A percentile compares a stretch with the other conserved stretches of the same genome.
Conservation (phyloP, 2,329 filamentous ascomycete species). For the Grosmannia huntii region DNA sequence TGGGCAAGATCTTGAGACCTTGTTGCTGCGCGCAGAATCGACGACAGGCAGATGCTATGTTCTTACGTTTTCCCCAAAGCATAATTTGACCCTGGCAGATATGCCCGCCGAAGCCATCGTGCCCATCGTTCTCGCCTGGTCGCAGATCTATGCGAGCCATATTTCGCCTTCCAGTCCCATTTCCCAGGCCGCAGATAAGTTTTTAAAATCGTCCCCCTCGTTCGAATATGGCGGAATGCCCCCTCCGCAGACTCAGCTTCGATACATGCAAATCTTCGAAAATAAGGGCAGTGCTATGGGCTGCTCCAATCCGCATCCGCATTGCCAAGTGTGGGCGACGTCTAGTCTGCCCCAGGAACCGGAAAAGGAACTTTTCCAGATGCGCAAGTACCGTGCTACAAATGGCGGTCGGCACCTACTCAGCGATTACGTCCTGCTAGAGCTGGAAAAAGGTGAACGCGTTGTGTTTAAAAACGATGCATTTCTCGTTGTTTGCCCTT, state of each 20-base stretch:
- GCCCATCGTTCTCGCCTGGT: constrained; percentile 82
- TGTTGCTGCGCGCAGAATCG: constrained; percentile 68
- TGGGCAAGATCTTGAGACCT: constrained; percentile 51
- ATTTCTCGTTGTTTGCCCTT: constrained; percentile 84
- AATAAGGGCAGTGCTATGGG: constrained; percentile 98
- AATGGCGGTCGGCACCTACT: constrained; percentile 66
- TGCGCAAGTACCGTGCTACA: constrained; percentile 64
- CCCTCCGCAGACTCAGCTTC: constrained; percentile 61
- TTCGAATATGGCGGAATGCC: constrained; percentile 24
- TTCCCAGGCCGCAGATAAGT: constrained; percentile 24
- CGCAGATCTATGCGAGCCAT: constrained; percentile 74
- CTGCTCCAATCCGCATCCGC: constrained; percentile 95
- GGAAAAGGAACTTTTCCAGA: constrained; percentile 60
- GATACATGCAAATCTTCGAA: constrained; percentile 99
- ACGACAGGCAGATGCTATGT: constrained; percentile 97
- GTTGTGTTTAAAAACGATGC: constrained; percentile 76
- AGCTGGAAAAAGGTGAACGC: constrained; percentile 69
- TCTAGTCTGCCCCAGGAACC: constrained; percentile 86
- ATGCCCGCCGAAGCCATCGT: constrained; percentile 65
- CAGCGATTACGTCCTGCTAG: constrained; percentile 74
- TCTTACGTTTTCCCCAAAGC: constrained; percentile 80
- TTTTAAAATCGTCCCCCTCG: constrained; percentile 22
- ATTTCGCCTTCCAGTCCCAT: constrained; percentile 61
- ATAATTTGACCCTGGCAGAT: constrained; percentile 87
- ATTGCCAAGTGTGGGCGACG: constrained; percentile 94